Evolutionary conservation across 2,329 filamentous ascomycete genomes (phyloP).

Genomic region (Pseudogymnoascus sp.): DNA sequence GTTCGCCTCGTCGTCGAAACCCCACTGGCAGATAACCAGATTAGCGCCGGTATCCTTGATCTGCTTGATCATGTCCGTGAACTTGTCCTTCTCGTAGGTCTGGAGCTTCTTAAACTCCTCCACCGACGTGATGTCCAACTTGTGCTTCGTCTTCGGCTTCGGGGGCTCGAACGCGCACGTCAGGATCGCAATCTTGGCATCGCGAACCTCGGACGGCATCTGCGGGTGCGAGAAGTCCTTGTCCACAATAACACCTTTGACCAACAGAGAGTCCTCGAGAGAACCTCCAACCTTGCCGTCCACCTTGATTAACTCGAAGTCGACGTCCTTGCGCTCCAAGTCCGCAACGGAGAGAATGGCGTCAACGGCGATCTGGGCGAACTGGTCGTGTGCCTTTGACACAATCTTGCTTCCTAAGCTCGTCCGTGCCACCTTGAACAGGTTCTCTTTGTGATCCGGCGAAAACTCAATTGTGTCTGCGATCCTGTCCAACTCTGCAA

Average conservation of each 20-base stretch:
- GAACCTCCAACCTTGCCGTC: constrained; percentile 95
- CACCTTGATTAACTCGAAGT: constrained; percentile 98
- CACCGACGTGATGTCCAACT: constrained; percentile 92
- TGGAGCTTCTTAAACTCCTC: constrained; percentile 98
- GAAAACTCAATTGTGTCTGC: constrained; percentile 85
- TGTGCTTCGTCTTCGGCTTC: constrained; percentile 99
- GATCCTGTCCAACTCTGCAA: constrained; percentile 85
- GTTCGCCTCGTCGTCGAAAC: constrained; percentile 98
- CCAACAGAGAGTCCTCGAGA: constrained; percentile 85
- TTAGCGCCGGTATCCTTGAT: constrained; percentile 97
- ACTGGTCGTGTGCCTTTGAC: constrained; percentile 96
- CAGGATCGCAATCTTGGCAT: constrained; percentile 95
- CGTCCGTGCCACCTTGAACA: constrained; percentile 91
- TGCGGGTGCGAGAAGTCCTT: constrained; percentile 99
- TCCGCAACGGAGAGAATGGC: constrained; percentile 95
- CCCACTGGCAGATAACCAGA: constrained; percentile 98
- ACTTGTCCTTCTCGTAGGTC: constrained; percentile 91
- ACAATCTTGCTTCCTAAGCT: constrained; percentile 98
- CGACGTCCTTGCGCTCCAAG: constrained; percentile 90
- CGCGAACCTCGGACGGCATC: constrained; percentile 90
- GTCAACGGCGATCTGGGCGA: constrained; percentile 93
- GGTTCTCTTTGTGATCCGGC: constrained; percentile 69
- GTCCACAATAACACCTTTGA: constrained; percentile 97
- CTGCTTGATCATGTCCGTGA: constrained; percentile 96
- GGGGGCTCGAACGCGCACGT: constrained; percentile 98